A percentile compares a stretch with the other conserved stretches of the same genome.
phyloP scores from a whole-genome alignment of 2,329 filamentous ascomycete genomes.

The Atkinsonella hypoxylon region DNA sequence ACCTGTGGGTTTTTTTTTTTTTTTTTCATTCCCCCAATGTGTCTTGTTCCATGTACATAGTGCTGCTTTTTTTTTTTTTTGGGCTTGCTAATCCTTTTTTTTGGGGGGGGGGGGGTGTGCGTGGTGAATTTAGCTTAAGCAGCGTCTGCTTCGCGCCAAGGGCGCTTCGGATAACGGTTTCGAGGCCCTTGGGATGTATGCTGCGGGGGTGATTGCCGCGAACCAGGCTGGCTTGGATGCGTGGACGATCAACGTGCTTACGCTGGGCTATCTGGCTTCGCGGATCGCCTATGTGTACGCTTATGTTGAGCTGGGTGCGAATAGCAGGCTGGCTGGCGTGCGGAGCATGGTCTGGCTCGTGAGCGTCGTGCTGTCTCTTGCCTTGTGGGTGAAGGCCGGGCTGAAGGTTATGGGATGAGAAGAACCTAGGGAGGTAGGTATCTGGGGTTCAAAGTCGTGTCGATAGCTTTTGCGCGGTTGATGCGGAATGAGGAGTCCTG shows the following conservation, averaged over 20 bases:
- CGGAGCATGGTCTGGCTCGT: slow-evolving; percentile 26
- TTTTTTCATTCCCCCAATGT: too few species aligned
- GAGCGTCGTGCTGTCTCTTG: slow-evolving; percentile 20
- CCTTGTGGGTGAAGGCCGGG: slow-evolving; percentile 31
- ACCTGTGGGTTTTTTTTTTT: slow-evolving; percentile 10
- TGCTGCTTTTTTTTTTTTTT: too few species aligned
- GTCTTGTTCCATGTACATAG: too few species aligned
- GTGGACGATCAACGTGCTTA: slow-evolving; percentile 27
- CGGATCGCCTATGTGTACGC: slow-evolving; percentile 28
- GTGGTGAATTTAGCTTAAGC: too few species aligned
- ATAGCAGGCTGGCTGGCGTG: slow-evolving; percentile 23
- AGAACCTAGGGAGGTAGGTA: too few species aligned
- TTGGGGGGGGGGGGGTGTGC: too few species aligned
- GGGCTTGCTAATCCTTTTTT: too few species aligned
- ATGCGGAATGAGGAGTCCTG: too few species aligned
- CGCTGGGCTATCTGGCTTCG: slow-evolving; percentile 26
- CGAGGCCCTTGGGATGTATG: slow-evolving; percentile 32
- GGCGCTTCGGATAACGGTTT: slow-evolving; percentile 32
- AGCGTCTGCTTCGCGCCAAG: slow-evolving; percentile 40
- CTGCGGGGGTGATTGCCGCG: slow-evolving; percentile 31
- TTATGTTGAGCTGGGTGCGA: slow-evolving; percentile 32
- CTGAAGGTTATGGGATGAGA: slow-evolving; percentile 10
- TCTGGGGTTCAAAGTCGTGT: too few species aligned
- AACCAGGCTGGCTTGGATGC: slow-evolving; percentile 29
- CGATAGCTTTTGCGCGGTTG: too few species aligned